phyloP scores from a whole-genome alignment of 2,329 filamentous ascomycete genomes.

The Hypoxylon sp. region DNA sequence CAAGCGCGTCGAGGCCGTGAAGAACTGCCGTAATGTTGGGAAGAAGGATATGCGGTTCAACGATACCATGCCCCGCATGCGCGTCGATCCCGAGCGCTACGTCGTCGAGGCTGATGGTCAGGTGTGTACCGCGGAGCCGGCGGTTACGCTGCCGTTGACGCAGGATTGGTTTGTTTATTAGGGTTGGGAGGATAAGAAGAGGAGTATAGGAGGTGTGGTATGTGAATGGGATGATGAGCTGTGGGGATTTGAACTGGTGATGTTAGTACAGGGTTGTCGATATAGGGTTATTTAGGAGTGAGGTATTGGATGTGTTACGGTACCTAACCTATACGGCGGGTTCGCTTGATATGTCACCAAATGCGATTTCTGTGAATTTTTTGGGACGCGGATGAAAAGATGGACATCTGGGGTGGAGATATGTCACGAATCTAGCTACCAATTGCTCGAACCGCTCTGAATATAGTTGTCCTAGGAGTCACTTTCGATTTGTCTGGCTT shows the following conservation, averaged over 20 bases:
- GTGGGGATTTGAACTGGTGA: background rate
- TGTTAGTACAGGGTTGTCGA: background rate
- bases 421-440: background rate
- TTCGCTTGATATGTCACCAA: background rate
- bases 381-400: background rate
- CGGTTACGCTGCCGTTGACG: conserved; percentile 77
- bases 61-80: conserved; percentile 85
- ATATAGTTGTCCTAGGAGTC: background rate
- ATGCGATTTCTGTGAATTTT: background rate
- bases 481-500: no score
- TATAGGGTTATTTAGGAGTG: background rate
- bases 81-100: conserved; percentile 92
- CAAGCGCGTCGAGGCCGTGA: conserved; percentile 85
- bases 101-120: conserved; percentile 86
- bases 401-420: background rate
- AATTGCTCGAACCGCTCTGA: background rate
- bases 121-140: conserved; percentile 79
- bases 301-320: background rate
- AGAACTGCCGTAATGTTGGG: conserved; percentile 77
- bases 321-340: no score
- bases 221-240: background rate
- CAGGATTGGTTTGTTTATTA: conserved; percentile 84
- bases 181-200: conserved; percentile 29
- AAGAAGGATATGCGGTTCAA: conserved; percentile 96
- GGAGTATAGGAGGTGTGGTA: background rate